phyloP scores from a whole-genome alignment of 2,329 filamentous ascomycete genomes.

The Achaetomium macrosporum region DNA sequence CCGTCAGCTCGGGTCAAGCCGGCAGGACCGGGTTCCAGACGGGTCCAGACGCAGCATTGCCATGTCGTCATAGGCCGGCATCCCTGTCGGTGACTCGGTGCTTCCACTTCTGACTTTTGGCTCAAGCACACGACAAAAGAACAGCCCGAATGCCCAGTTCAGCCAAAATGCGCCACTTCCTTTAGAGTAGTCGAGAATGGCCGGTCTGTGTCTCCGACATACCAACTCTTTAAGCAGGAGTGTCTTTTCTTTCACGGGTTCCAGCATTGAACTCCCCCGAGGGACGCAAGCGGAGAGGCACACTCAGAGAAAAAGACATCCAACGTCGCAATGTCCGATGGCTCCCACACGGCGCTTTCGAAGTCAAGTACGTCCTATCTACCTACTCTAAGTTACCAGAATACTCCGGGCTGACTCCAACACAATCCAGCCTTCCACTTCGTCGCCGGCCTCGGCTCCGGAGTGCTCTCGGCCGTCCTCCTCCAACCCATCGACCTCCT shows the following conservation, averaged over 20 bases:
- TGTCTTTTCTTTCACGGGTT: background rate
- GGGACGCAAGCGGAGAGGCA: background rate
- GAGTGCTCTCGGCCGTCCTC: constrained; percentile 79
- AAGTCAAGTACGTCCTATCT: constrained; percentile 30
- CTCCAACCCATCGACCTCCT: constrained; percentile 93
- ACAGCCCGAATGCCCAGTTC: background rate
- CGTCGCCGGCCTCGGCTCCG: constrained; percentile 78
- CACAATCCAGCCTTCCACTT: constrained; percentile 68
- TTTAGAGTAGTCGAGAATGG: constrained; percentile 10
- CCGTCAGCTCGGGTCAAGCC: constrained; percentile 16
- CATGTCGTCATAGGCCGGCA: constrained; percentile 20
- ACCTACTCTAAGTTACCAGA: background rate
- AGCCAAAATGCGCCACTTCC: background rate
- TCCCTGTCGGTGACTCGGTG: background rate
- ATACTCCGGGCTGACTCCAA: background rate
- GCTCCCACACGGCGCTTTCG: constrained; percentile 28
- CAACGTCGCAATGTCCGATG: constrained; percentile 30
- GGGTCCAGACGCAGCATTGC: constrained; percentile 10
- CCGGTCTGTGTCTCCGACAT: constrained; percentile 5
- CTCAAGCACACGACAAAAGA: background rate
- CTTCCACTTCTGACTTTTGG: background rate
- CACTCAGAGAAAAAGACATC: constrained; percentile 1
- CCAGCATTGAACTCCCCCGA: background rate
- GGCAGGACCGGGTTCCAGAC: constrained; percentile 8
- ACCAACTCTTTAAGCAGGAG: background rate